Evolutionary conservation across 352 stramenopile genomes (phyloP).

Genomic region (Phytophthora chlamydospora): DNA sequence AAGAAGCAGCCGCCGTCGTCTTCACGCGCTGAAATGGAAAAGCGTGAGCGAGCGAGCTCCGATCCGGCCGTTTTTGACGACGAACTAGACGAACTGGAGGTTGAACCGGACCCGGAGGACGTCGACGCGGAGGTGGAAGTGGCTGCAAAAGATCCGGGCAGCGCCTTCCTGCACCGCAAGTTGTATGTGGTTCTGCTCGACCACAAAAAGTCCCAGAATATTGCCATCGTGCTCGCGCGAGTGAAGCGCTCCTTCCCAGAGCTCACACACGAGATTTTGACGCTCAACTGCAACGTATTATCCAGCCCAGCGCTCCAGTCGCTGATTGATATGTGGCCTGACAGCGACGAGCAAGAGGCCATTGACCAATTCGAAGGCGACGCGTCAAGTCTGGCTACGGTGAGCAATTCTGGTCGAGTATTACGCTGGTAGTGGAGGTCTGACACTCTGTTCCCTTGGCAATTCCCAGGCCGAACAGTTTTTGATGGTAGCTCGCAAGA

Average conservation of each 20-base stretch:
- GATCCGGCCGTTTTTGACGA: constrained; percentile 20
- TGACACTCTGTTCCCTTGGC: constrained; percentile 4
- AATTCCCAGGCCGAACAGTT: constrained; percentile 68
- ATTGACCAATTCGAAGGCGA: constrained; percentile 72
- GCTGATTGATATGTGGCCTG: constrained; percentile 86
- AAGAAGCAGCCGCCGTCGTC: constrained; percentile 12
- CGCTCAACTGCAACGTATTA: constrained; percentile 67
- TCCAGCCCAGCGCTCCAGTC: constrained; percentile 71
- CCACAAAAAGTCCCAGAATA: constrained; percentile 88
- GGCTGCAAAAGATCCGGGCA: constrained; percentile 4
- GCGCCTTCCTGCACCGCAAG: constrained; percentile 49
- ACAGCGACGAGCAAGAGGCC: constrained; percentile 68
- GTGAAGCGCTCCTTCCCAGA: constrained; percentile 69
- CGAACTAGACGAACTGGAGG: constrained; percentile 28
- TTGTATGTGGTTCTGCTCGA: constrained; percentile 73
- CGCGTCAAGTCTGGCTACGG: constrained; percentile 49
- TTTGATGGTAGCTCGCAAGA: constrained; percentile 62
- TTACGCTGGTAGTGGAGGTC: neutral
- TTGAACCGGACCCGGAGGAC: constrained; percentile 28
- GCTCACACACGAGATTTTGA: constrained; percentile 66
- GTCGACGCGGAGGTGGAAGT: constrained; percentile 12
- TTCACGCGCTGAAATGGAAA: constrained; percentile 17
- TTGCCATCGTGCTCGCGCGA: constrained; percentile 77
- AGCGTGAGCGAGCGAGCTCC: constrained; percentile 21
- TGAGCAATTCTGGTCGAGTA: constrained; percentile 12